Evolutionary conservation across 331 rosid genomes (phyloP).

Genomic region (Quercus phellos): DNA sequence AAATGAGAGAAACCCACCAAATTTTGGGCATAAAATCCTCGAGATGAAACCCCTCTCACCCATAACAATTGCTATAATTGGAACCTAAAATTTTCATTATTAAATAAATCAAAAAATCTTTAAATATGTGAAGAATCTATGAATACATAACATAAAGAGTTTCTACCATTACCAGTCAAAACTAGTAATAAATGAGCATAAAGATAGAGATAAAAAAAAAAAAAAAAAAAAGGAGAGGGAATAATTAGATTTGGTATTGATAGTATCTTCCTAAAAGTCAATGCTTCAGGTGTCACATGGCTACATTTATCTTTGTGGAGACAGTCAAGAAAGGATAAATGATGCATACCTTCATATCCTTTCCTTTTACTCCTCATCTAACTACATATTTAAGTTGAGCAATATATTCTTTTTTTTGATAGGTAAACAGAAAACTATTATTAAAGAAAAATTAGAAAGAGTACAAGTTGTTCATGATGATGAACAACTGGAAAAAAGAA

Average conservation of each 20-base stretch:
- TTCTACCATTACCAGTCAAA: background rate
- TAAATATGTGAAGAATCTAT: constrained; percentile 8
- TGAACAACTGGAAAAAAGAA: too few species aligned
- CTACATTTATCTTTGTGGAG: background rate
- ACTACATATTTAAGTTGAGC: background rate
- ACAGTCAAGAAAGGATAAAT: background rate
- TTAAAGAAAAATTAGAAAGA: too few species aligned
- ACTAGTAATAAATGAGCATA: background rate
- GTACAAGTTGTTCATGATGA: too few species aligned
- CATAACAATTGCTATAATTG: constrained; percentile 87
- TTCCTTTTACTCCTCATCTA: background rate
- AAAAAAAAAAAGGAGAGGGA: background rate
- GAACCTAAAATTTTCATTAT: constrained; percentile 62
- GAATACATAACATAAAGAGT: background rate
- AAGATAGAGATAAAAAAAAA: background rate
- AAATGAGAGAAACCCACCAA: constrained; percentile 85
- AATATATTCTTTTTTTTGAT: background rate
- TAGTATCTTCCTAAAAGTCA: background rate
- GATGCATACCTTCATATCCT: background rate
- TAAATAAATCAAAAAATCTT: background rate
- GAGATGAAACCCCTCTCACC: constrained; percentile 84
- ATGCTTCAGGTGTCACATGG: too few species aligned
- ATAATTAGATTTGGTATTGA: background rate
- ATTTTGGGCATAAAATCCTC: constrained; percentile 79
- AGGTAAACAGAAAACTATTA: too few species aligned